Evolutionary conservation across 495 filamentous ascomycete species (phyloP), one percentile per base, ranked within the genome.

Genomic region (Aspergillus heteromorphus): DNA sequence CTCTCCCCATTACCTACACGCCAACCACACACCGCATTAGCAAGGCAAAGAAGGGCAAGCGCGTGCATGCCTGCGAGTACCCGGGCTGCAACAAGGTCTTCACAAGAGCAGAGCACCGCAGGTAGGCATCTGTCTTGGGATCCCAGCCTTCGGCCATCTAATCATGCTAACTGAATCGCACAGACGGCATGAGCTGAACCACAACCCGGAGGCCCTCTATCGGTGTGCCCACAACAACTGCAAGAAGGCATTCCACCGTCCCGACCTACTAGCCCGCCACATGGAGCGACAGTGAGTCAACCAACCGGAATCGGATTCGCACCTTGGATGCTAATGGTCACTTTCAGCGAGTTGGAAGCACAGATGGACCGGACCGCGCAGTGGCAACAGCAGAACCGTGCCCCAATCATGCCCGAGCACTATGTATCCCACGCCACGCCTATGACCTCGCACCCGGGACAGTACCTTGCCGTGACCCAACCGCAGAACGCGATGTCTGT

Each of bases 151-250:
- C 23, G 17, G 4, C 11, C 40, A 43, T 27, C 20, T 45, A 6
- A 6, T n/a, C 0, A 20, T 57, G 45, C 49, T 57, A 54, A 59
- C 48, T 25, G 5, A 23, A 6, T 54, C 40, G 30, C 62, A 30
- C 49, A 91, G 90, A 69, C 89, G 90, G 45, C 91, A 96, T 72
- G 87, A 95, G 68, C 72, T 92, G 47, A 92, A 92, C 67, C 91
- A 96, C 73, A 84, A 85, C 62, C 80, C 80, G 17, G 76, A 83
- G 54, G 84, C 88, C 27, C 74, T 81, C 10, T 86, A 80, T 60
- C 77, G 78, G 23, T 95, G 91, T 67, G 77, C 80, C 7, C 76
- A 83, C 45, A 69, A 78, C 34, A 79, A 82, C 40, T 96, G 91
- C 69, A 84, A 83, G 16, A 89, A 85, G 66, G 79, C 83, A 11